Base-by-base conservation (phyloP, 2,329 filamentous ascomycete genomes). In the Ceratocystis lukuohia region DNA sequence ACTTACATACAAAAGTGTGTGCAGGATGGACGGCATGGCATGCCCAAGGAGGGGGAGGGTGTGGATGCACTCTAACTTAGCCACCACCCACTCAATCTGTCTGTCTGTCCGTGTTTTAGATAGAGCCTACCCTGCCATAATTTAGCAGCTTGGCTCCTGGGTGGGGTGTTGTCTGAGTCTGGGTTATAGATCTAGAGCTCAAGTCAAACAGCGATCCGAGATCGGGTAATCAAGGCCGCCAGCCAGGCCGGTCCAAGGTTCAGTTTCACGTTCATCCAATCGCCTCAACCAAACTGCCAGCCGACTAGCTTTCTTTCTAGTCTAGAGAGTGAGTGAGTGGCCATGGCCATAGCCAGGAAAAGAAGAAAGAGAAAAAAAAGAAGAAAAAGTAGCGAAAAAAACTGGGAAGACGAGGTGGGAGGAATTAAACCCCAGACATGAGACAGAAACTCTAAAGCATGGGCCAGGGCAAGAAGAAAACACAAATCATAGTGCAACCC, bases 401-500 rank as follows among this genome's bases (percentile, higher is more conserved):
- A 59, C 56, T 30, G 33, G 30, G 37, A 41, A 37, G 28, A 20
- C 20, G 5, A 33, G 56, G 17, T 59, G 25, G 33, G 28, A 59
- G 56, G 56, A 59, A 59, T 59, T 59, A 30, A 59, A n/a, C 56
- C 56, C 56, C 56, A 59, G 56, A 33, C 56, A 59, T 59, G 28
- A 59, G 56, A 59, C 56, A 59, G 56, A 37, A 59, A 59, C 56
- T 59, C 56, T 59, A 59, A 59, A 59, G 56, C 30, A 59, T 59
- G 56, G 56, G 25, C 56, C 56, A 59, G 56, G 56, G 56, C 56
- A 37, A 59, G 56, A 59, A 37, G 56, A 33, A 59, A 59, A 59
- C 17, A 59, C 56, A 59, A 59, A 59, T 59, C 56, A 37, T 5
- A 28, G 28, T n/a, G 25, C 33, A 17, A 37, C 56, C 56, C 37